Evolutionary conservation across 306 rosid genomes (phyloP), one percentile per base, ranked within the genome.

Genomic region (Acmispon strigosus): DNA sequence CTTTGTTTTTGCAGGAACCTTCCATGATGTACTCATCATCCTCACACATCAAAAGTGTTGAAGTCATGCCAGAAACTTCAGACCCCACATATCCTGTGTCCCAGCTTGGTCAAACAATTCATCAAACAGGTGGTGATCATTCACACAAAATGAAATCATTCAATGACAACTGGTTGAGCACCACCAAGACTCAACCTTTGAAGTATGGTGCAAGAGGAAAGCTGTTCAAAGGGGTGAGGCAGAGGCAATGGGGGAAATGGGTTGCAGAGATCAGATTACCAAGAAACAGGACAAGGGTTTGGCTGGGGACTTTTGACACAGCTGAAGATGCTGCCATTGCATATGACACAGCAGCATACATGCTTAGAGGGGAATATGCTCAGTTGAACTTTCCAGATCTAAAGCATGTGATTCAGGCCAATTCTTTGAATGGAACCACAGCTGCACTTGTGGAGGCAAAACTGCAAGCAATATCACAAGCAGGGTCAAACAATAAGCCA

Each of bases 241-340:
- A 88, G 22, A 86, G 98, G 78, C 98, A 93, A 24, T 93, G 98
- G 98, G 98, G 98, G 0, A 93, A 93, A 81, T 93, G 98, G 98
- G 98, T 93, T 10, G 98, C 97, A 8, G 98, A 92, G 83, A 92
- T 92, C 16, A 83, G 98, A 60, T 82, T 92, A 67, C 98, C 98
- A 22, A 85, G 93, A 64, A 93, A 93, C 57, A 65, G 98, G 53
- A 88, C 92, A 4, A 84, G 98, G 78, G 94, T 93, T 3, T 93
- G 98, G 98, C 52, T 93, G 34, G 98, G 98, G 45, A 93, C 98
- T 6, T 93, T 93, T 63, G 86, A 90, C 54, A 93, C 90, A 1
- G 97, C 97, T 1, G 94, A 90, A 75, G 96, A 90, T 37, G 98
- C 98, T 11, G 98, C 98, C 49, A 80, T 79, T 48, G 98, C 98